Evolutionary conservation across 352 stramenopile species (phyloP).

Genomic region (Globisporangium recalcitrans): DNA sequence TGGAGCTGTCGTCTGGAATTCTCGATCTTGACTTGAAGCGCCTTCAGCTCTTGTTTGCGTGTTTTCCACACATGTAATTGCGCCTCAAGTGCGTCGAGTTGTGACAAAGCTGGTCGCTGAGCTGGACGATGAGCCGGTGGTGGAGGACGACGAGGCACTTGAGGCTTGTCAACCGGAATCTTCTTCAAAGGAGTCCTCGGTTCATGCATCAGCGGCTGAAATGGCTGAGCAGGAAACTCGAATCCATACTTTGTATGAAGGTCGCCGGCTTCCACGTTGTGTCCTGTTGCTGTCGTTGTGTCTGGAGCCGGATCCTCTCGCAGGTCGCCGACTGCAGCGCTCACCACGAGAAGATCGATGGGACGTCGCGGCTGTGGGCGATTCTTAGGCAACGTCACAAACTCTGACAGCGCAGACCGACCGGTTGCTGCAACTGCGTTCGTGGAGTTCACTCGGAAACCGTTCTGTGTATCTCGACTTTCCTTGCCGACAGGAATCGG

Average conservation of each 20-base stretch:
- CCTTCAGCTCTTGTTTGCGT: conserved; percentile 8
- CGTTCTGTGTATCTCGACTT: neutral
- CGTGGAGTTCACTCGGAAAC: neutral
- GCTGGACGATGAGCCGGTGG: neutral
- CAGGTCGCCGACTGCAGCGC: neutral
- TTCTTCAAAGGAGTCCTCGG: neutral
- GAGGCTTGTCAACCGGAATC: neutral
- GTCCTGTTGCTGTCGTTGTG: neutral
- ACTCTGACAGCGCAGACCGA: conserved; percentile 20
- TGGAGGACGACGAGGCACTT: neutral
- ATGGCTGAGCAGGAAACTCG: conserved; percentile 11
- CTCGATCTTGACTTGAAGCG: conserved; percentile 8
- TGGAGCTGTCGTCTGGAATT: conserved; percentile 1
- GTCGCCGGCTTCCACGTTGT: neutral
- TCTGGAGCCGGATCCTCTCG: neutral
- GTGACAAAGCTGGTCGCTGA: conserved; percentile 1
- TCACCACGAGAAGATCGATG: conserved; percentile 23
- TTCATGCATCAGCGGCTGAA: neutral
- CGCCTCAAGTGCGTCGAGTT: conserved; percentile 14
- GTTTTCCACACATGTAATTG: conserved; percentile 10
- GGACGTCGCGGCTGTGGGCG: conserved; percentile 33
- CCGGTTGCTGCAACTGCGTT: neutral
- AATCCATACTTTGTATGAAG: conserved; percentile 13
- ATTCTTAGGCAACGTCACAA: conserved; percentile 28
- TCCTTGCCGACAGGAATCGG: conserved; percentile 1